A percentile compares a stretch with the other conserved stretches of the same genome.
Conservation (phyloP, 2,329 filamentous ascomycete species). For the Microdochium paspali region DNA sequence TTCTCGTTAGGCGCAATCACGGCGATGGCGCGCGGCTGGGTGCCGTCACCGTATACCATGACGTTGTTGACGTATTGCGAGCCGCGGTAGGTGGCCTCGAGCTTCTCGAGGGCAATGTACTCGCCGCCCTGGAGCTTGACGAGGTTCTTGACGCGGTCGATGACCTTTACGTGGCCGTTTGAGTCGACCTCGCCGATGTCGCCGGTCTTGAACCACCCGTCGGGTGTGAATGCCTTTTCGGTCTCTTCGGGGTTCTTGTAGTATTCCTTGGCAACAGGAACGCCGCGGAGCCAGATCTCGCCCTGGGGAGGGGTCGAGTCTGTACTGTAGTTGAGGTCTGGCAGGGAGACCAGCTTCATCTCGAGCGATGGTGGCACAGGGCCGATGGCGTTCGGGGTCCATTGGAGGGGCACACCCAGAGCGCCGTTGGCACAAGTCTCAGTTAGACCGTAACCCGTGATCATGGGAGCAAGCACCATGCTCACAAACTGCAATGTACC, state of each 20-base stretch:
- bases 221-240: slow-evolving; percentile 62
- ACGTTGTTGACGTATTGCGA: slow-evolving; percentile 73
- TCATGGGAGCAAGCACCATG: slow-evolving; percentile 87
- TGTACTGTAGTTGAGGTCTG: slow-evolving; percentile 77
- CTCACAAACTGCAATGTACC: slow-evolving; percentile 88
- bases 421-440: slow-evolving; percentile 82
- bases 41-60: slow-evolving; percentile 72
- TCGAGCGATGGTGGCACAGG: slow-evolving; percentile 71
- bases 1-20: slow-evolving; percentile 65
- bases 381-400: slow-evolving; percentile 69
- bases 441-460: slow-evolving; percentile 87
- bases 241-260: slow-evolving; percentile 84
- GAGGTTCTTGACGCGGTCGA: slow-evolving; percentile 96
- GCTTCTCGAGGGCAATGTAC: slow-evolving; percentile 94
- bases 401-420: slow-evolving; percentile 77
- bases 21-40: slow-evolving; percentile 70
- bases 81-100: slow-evolving; percentile 84
- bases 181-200: slow-evolving; percentile 86
- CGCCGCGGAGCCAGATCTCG: slow-evolving; percentile 83
- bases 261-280: slow-evolving; percentile 67
- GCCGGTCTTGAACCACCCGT: slow-evolving; percentile 96
- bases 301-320: slow-evolving; percentile 74
- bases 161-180: slow-evolving; percentile 73
- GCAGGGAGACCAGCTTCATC: slow-evolving; percentile 83
- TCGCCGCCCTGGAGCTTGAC: slow-evolving; percentile 94